These are phyloP conservation scores for Xylaria cubensis DNA, from an alignment of 495 filamentous ascomycete genomes.

Conservation along the genomic window DNA sequence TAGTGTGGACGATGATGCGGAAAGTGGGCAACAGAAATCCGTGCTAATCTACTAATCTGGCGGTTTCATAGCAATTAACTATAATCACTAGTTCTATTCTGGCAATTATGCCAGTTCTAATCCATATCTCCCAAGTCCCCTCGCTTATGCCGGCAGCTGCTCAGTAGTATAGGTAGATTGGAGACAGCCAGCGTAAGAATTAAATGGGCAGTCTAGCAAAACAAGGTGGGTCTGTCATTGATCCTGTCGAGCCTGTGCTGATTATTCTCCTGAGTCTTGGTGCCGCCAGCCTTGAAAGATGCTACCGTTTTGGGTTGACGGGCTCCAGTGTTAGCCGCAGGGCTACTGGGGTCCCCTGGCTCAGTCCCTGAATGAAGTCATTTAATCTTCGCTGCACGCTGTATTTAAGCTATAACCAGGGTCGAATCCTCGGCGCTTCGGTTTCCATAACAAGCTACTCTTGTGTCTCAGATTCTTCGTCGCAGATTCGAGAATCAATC, in stretches of 20 bases:
- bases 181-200: background rate
- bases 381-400: background rate
- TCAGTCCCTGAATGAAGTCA: background rate
- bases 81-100: background rate
- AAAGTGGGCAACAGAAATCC: background rate
- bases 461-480: background rate
- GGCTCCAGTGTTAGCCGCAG: slow-evolving; percentile 19
- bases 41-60: background rate
- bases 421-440: slow-evolving; percentile 3
- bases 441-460: background rate
- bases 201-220: background rate
- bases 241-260: slow-evolving; percentile 1
- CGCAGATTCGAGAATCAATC: background rate
- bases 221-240: background rate
- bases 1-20: background rate
- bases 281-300: slow-evolving; percentile 16
- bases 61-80: background rate
- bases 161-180: background rate
- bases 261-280: slow-evolving; percentile 5
- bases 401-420: background rate
- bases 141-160: background rate
- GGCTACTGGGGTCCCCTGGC: slow-evolving; percentile 6
- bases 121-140: background rate
- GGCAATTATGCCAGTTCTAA: too few relatives aligned
- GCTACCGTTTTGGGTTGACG: slow-evolving; percentile 14